Percentiles rank a stretch among this genome's conserved stretches.
Conservation (phyloP, 345 rosid genomes). For the Turritis glabra region DNA sequence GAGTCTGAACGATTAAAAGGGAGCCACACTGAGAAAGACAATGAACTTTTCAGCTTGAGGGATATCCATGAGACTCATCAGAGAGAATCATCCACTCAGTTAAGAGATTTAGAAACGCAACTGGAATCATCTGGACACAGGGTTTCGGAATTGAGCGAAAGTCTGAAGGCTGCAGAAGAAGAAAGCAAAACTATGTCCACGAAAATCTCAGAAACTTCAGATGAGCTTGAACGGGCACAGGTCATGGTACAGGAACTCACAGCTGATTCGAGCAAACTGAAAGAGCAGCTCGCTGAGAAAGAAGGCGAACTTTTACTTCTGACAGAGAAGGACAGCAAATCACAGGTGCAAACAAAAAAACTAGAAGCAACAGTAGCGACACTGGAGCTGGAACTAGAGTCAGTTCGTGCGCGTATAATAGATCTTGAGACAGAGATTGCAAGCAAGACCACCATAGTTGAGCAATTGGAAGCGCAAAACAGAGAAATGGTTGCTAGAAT, state of each 20-base stretch:
- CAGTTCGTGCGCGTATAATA: conserved; percentile 41
- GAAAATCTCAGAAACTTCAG: conserved; percentile 54
- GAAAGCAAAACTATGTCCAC: conserved; percentile 57
- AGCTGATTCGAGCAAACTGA: conserved; percentile 50
- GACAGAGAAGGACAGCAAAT: conserved; percentile 52
- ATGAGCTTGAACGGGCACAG: conserved; percentile 53
- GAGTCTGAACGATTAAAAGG: conserved; percentile 54
- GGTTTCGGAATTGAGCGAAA: conserved; percentile 50
- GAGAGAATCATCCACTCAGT: conserved; percentile 49
- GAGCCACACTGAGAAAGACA: conserved; percentile 66
- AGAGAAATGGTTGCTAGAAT: conserved; percentile 45
- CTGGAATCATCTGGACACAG: conserved; percentile 60
- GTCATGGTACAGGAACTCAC: conserved; percentile 41
- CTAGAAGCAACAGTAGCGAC: conserved; percentile 38
- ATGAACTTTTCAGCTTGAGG: conserved; percentile 50
- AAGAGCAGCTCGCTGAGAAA: conserved; percentile 49
- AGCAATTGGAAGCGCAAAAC: conserved; percentile 52
- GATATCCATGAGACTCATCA: conserved; percentile 57
- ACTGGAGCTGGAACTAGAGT: conserved; percentile 56
- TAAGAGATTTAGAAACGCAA: conserved; percentile 26
- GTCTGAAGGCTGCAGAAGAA: conserved; percentile 49
- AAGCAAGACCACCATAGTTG: conserved; percentile 47
- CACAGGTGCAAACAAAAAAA: conserved; percentile 41
- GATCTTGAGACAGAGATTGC: conserved; percentile 53
- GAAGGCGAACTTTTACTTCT: conserved; percentile 51